These are phyloP conservation scores for Lentinula guzmanii DNA, from an alignment of 768 basidiomycete genomes.

Conservation along the genomic window DNA sequence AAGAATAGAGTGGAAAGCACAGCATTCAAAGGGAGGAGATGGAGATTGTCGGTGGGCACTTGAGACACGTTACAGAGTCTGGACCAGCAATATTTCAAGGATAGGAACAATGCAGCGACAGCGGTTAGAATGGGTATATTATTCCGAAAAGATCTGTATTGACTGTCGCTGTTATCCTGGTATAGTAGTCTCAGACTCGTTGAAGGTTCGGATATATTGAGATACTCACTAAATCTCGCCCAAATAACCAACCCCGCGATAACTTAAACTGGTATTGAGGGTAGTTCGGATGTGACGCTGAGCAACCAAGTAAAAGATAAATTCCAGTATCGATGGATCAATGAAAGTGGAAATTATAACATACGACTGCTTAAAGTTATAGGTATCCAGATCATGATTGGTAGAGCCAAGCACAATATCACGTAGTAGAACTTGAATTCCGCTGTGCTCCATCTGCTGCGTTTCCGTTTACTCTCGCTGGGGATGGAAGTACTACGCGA, in stretches of 20 bases:
- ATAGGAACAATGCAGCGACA: slow-evolving; percentile 46
- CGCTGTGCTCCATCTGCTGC: slow-evolving; percentile 66
- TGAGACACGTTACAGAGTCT: slow-evolving; percentile 15
- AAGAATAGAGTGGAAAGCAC: slow-evolving; percentile 56
- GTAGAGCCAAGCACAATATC: slow-evolving; percentile 54
- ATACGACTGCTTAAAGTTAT: slow-evolving; percentile 67
- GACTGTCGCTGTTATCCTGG: slow-evolving; percentile 89
- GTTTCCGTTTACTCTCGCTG: slow-evolving; percentile 20
- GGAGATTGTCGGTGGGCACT: slow-evolving; percentile 14
- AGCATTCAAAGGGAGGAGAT: slow-evolving; percentile 48
- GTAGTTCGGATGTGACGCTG: slow-evolving; percentile 77
- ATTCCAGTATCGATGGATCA: background rate
- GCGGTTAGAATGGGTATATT: slow-evolving; percentile 63
- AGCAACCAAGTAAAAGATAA: slow-evolving; percentile 4
- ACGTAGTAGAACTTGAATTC: slow-evolving; percentile 80
- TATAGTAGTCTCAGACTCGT: background rate
- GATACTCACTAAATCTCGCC: slow-evolving; percentile 64
- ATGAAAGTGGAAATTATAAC: slow-evolving; percentile 22
- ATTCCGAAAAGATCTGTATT: slow-evolving; percentile 83
- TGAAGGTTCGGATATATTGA: background rate
- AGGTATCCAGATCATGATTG: slow-evolving; percentile 74
- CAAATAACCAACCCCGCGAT: slow-evolving; percentile 76
- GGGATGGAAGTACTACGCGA: slow-evolving; percentile 18
- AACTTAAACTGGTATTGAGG: slow-evolving; percentile 49
- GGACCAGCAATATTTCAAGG: slow-evolving; percentile 46